Conservation (phyloP, 176 grass and related monocot genomes). For the Paspalum notatum region DNA sequence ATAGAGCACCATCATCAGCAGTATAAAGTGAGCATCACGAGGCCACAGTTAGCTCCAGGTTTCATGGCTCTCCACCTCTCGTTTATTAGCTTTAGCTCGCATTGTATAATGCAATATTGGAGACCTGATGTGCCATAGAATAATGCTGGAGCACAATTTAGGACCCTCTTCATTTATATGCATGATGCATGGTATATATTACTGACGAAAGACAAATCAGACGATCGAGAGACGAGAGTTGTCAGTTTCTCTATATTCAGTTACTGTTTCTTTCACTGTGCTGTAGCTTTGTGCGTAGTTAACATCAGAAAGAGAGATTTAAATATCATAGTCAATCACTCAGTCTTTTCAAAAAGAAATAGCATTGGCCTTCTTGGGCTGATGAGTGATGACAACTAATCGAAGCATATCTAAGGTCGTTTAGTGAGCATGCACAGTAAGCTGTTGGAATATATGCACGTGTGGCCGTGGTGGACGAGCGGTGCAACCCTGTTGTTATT, state of each 20-base stretch:
- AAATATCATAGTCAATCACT: background rate
- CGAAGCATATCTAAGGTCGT: background rate
- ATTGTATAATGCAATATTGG: constrained; percentile 22
- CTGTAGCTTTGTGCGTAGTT: background rate
- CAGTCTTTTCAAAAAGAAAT: background rate
- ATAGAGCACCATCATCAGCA: background rate
- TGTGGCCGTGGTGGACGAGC: constrained; percentile 34
- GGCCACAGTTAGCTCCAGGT: constrained; percentile 32
- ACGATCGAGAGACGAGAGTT: too few relatives aligned
- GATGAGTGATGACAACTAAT: too few relatives aligned
- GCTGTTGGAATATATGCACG: constrained; percentile 11
- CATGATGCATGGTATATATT: background rate
- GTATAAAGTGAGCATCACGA: constrained; percentile 34
- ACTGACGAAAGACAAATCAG: background rate
- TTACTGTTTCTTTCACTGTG: background rate
- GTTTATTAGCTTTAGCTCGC: constrained; percentile 15
- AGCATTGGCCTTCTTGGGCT: background rate
- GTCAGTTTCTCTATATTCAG: background rate
- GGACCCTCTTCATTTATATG: background rate
- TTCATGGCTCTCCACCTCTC: constrained; percentile 29
- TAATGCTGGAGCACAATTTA: background rate
- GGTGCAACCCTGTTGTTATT: constrained; percentile 18
- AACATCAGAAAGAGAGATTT: background rate
- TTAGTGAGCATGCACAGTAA: background rate
- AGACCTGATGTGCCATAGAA: background rate